phyloP scores from a whole-genome alignment of 495 filamentous ascomycete species.

The Hyphodiscus hymeniophilus region DNA sequence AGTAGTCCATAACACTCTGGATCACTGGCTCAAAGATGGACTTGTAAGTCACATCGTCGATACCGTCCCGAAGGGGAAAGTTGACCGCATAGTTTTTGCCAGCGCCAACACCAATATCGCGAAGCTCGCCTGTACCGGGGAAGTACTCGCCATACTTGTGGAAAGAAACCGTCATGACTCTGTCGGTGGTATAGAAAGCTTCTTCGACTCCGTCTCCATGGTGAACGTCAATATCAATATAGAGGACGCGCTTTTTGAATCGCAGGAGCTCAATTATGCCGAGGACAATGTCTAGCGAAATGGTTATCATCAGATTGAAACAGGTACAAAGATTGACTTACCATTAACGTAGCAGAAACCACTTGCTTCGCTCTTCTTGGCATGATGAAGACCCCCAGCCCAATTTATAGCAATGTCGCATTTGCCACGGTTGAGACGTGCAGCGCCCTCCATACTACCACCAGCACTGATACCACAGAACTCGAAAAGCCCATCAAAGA shows the following conservation, averaged over 20 bases:
- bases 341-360: conserved; percentile 99
- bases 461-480: conserved; percentile 97
- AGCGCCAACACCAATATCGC: conserved; percentile 86
- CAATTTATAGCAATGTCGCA: conserved; percentile 97
- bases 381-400: conserved; percentile 95
- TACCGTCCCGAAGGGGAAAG: conserved; percentile 92
- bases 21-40: conserved; percentile 95
- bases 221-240: conserved; percentile 98
- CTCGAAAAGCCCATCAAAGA: conserved; percentile 96
- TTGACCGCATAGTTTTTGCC: conserved; percentile 96
- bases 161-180: conserved; percentile 97
- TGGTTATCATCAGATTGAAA: too few relatives aligned
- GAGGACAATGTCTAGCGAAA: conserved; percentile 75
- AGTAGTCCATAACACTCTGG: conserved; percentile 89
- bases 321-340: conserved; percentile 32
- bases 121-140: conserved; percentile 90
- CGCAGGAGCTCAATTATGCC: conserved; percentile 94
- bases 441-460: conserved; percentile 95
- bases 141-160: conserved; percentile 99
- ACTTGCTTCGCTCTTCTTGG: conserved; percentile 92
- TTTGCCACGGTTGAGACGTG: conserved; percentile 82
- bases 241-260: conserved; percentile 87
- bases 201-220: conserved; percentile 98
- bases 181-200: conserved; percentile 94
- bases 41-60: conserved; percentile 88